Base-by-base conservation (phyloP, 495 filamentous ascomycete genomes). In the Chaetomidium leptoderma region DNA sequence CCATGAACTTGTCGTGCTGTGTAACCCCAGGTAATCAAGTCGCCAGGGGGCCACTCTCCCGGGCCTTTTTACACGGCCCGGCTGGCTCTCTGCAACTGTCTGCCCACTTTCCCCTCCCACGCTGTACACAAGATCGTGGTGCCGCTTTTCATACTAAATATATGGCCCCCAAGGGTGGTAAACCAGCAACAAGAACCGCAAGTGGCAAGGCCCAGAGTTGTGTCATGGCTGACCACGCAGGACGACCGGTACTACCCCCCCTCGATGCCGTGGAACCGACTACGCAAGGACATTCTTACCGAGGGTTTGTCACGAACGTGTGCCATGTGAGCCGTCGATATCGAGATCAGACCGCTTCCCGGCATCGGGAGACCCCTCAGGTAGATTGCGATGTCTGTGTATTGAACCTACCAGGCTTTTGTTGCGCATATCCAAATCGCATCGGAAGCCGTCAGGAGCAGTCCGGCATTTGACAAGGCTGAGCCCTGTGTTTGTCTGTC, bases 61-160 rank as follows among this genome's bases (percentile, higher is more conserved):
- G 42, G 47, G 17, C 23, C 30, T 10, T 44, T 29, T 32, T n/a
- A 33, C 39, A 60, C 35, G 36, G 43, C 58, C 37, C 44, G 52
- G 52, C 37, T 36, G 52, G 52, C 46, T 44, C n/a, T 40, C 40
- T 55, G 49, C 32, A 50, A 39, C 6, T 16, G 49, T 54, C 50
- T 19, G 43, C 50, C 50, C 35, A 49, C 50, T 27, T 24, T 48
- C 21, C 51, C 42, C 43, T 33, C 35, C 43, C 16, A 29, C 27
- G 24, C 26, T 48, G 50, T 13, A 54, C 8, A 26, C 33, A 51
- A 11, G 1, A 29, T 45, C 11, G 26, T 35, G 14, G 4, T 23
- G 32, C 26, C 39, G 24, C 10, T 21, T 36, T 4, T 9, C 3
- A n/a, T 49, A 8, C 44, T 45, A 60, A 50, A 27, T 50, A 60